A percentile compares a stretch with the other conserved stretches of the same genome.
Conservation (phyloP, 2,329 filamentous ascomycete genomes). For the Trichoderma sp. region DNA sequence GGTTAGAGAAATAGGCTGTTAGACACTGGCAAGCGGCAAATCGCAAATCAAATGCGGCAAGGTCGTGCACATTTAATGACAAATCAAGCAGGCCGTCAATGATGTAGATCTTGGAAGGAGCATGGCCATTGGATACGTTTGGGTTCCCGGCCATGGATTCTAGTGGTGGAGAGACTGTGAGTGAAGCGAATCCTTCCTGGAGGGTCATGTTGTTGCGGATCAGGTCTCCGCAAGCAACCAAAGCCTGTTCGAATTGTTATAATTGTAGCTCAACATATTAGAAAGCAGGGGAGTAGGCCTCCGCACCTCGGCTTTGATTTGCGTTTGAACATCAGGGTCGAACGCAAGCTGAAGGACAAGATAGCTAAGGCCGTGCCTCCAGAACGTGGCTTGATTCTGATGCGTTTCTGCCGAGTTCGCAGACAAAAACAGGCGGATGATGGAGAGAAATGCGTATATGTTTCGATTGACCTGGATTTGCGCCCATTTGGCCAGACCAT, state of each 20-base stretch:
- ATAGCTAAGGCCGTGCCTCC: conserved; percentile 77
- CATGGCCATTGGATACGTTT: conserved; percentile 51
- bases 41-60: conserved; percentile 74
- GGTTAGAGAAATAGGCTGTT: conserved; percentile 86
- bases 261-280: conserved; percentile 15
- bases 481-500: conserved; percentile 72
- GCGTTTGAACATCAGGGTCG: conserved; percentile 67
- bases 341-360: conserved; percentile 84
- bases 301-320: conserved; percentile 77
- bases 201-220: conserved; percentile 78
- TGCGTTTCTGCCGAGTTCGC: conserved; percentile 77
- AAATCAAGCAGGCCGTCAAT: conserved; percentile 91
- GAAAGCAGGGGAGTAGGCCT: conserved; percentile 21
- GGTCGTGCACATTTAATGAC: conserved; percentile 66
- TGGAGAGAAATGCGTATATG: conserved; percentile 82
- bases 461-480: conserved; percentile 83
- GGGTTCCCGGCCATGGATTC: conserved; percentile 35
- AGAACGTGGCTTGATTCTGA: conserved; percentile 84
- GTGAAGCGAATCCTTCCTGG: conserved; percentile 86
- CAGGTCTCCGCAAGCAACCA: conserved; percentile 83
- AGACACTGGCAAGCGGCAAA: conserved; percentile 87
- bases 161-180: conserved; percentile 70
- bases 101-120: conserved; percentile 70
- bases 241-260: conserved; percentile 55
- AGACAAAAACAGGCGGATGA: conserved; percentile 83